Percentiles rank a stretch among this genome's conserved stretches.
Evolutionary conservation across 164 flowering plant species (phyloP).

Genomic region (Brasenia schreberi): DNA sequence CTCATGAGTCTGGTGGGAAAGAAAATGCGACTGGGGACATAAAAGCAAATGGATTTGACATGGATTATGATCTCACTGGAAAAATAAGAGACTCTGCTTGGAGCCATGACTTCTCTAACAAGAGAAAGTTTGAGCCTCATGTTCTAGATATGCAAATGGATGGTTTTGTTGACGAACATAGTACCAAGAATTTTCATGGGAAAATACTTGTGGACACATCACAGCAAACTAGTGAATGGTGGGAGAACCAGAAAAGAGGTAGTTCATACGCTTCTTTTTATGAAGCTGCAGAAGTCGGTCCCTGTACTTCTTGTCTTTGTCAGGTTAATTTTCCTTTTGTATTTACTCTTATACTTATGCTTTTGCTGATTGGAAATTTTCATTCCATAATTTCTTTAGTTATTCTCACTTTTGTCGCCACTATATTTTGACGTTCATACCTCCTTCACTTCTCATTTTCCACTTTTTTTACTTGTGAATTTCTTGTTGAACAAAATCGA

Average conservation of each 20-base stretch:
- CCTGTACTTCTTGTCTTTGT: conserved; percentile 70
- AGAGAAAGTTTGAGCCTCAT: conserved; percentile 40
- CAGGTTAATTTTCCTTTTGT: conserved; percentile 42
- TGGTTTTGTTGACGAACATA: conserved; percentile 63
- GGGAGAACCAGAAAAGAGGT: conserved; percentile 84
- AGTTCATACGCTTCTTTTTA: conserved; percentile 40
- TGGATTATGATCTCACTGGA: conserved; percentile 15
- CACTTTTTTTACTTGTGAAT: too few relatives aligned
- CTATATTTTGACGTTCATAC: too few relatives aligned
- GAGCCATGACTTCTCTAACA: conserved; percentile 37
- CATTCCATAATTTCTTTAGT: too few relatives aligned
- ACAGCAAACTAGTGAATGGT: conserved; percentile 56
- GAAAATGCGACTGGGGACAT: conserved; percentile 25
- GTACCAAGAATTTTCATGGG: conserved; percentile 15
- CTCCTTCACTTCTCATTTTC: too few relatives aligned
- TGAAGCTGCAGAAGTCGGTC: conserved; percentile 89
- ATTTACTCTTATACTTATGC: not conserved
- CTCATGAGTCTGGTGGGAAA: conserved; percentile 60
- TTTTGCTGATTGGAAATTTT: too few relatives aligned
- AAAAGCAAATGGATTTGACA: conserved; percentile 26
- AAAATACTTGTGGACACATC: conserved; percentile 20
- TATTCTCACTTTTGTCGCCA: too few relatives aligned
- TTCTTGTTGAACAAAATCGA: too few relatives aligned
- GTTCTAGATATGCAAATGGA: conserved; percentile 40
- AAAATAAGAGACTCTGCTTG: conserved; percentile 4